Conservation (phyloP, 108 stramenopile species). For the Schizochytrium sp. region DNA sequence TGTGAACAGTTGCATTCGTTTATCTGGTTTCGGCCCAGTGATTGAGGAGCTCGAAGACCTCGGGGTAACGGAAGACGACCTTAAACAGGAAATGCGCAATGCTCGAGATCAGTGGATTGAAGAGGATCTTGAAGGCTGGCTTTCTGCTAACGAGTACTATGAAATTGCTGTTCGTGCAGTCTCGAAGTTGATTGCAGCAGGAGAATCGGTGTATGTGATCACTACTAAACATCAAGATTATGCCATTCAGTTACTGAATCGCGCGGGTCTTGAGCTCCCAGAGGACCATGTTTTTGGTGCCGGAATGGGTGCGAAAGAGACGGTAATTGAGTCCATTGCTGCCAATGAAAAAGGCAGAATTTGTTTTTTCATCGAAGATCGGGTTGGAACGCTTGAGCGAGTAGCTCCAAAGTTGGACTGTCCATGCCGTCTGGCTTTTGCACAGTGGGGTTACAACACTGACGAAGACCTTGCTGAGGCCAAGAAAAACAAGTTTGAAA, state of each 20-base stretch:
- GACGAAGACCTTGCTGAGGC: background rate
- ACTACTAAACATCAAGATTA: conserved; percentile 52
- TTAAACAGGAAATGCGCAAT: background rate
- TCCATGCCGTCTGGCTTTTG: conserved; percentile 19
- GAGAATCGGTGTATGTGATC: conserved; percentile 46
- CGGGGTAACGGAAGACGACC: conserved; percentile 12
- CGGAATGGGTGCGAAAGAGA: conserved; percentile 42
- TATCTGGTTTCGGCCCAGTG: background rate
- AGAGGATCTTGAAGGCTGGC: conserved; percentile 50
- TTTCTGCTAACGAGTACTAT: conserved; percentile 45
- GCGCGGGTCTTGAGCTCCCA: background rate
- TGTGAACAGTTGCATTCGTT: background rate
- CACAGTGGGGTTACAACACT: conserved; percentile 47
- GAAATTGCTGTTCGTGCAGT: conserved; percentile 6
- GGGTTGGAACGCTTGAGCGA: conserved; percentile 11
- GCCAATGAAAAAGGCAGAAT: background rate
- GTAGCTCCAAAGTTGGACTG: background rate
- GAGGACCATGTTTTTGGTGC: background rate
- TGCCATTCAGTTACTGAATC: background rate
- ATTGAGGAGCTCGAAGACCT: background rate
- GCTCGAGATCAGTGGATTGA: conserved; percentile 49
- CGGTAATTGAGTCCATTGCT: conserved; percentile 10
- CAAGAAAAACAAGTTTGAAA: background rate
- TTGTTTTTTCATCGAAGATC: conserved; percentile 50
- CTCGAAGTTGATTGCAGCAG: background rate